Conservation (phyloP, 176 grass and related monocot species). For the Cocos nucifera region DNA sequence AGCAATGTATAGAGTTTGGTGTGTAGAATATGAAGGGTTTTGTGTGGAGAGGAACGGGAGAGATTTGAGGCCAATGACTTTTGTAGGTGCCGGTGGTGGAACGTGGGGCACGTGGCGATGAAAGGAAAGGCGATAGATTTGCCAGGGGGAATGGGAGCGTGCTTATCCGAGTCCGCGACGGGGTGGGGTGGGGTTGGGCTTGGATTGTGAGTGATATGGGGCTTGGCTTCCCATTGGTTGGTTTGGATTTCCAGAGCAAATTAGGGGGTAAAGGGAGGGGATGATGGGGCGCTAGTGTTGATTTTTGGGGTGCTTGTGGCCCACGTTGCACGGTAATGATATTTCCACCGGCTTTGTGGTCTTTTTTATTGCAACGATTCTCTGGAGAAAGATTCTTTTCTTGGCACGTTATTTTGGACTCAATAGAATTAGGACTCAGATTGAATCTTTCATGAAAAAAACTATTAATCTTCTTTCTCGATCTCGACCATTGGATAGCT, state of each 20-base stretch:
- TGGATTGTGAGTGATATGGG: constrained; percentile 21
- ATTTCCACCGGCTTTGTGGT: constrained; percentile 5
- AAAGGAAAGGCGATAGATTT: neutral
- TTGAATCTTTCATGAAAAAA: too few species aligned
- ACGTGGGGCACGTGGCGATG: constrained; percentile 18
- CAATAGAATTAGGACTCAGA: too few species aligned
- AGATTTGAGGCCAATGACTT: constrained; percentile 2
- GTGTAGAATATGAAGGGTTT: neutral
- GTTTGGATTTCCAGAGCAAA: constrained; percentile 17
- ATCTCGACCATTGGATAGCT: too few species aligned
- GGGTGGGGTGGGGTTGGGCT: neutral
- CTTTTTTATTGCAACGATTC: neutral
- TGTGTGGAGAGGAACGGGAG: constrained; percentile 15
- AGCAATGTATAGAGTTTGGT: neutral
- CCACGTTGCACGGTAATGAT: neutral
- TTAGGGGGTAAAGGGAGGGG: constrained; percentile 2
- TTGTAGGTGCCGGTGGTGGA: constrained; percentile 16
- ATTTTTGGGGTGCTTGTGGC: neutral
- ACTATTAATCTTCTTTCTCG: too few species aligned
- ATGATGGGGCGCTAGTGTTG: neutral
- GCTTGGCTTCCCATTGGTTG: constrained; percentile 25
- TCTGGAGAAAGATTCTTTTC: too few species aligned
- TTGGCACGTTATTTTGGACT: too few species aligned
- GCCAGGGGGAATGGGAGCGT: neutral
- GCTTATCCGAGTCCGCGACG: constrained; percentile 7